Percentiles rank a stretch among this genome's conserved stretches.
Evolutionary conservation across 768 basidiomycete genomes (phyloP).

Genomic region (Tubosaeta sp.): DNA sequence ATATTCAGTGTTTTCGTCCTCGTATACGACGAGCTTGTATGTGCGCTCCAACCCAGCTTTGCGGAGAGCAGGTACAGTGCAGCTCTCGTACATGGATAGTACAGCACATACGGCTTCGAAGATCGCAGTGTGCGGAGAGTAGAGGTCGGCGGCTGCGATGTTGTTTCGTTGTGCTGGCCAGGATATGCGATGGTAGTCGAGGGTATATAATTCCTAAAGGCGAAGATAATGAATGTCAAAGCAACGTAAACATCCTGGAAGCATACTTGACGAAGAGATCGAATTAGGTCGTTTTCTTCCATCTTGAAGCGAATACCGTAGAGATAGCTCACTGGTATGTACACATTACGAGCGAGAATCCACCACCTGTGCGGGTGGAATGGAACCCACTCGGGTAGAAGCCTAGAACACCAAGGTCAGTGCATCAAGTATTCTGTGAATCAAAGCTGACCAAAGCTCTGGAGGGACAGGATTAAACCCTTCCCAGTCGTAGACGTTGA

Average conservation of each 20-base stretch:
- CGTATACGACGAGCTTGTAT: conserved; percentile 75
- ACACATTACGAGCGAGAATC: conserved; percentile 92
- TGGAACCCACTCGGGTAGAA: conserved; percentile 86
- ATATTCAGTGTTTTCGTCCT: conserved; percentile 94
- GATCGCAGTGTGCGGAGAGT: conserved; percentile 72
- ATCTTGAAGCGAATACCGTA: conserved; percentile 67
- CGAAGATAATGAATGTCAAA: not conserved
- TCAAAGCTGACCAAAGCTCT: conserved; percentile 69
- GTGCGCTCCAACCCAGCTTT: conserved; percentile 56
- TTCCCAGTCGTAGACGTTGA: conserved; percentile 96
- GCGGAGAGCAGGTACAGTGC: conserved; percentile 68
- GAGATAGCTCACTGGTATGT: conserved; percentile 87
- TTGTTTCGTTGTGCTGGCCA: conserved; percentile 93
- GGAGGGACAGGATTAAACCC: conserved; percentile 89
- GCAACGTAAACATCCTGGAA: not conserved
- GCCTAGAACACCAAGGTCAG: conserved; percentile 42
- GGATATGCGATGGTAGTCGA: conserved; percentile 76
- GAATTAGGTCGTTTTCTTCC: conserved; percentile 71
- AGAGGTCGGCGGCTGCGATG: conserved; percentile 72
- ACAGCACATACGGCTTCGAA: conserved; percentile 64
- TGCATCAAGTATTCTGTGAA: not conserved
- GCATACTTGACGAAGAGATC: conserved; percentile 66
- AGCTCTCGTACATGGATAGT: conserved; percentile 69
- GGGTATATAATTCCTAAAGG: conserved; percentile 76
- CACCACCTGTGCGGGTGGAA: conserved; percentile 97